These are phyloP conservation scores for Geotrichum restrictum DNA, from an alignment of 1,139 yeast genomes.

Conservation along the genomic window DNA sequence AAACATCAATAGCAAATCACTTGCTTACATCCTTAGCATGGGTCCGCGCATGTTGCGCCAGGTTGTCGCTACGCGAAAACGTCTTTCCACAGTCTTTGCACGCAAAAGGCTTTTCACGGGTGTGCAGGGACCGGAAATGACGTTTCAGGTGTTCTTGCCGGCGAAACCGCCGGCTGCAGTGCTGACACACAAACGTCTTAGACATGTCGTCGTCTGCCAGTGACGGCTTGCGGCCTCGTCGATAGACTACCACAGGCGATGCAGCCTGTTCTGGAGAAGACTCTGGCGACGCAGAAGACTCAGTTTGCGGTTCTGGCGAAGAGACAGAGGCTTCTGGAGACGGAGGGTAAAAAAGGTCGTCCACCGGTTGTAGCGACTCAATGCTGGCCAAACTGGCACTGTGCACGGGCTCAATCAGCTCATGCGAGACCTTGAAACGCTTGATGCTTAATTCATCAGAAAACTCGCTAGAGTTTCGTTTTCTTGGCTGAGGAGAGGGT, in stretches of 20 bases:
- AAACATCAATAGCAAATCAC: not conserved
- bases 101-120: slow-evolving; percentile 69
- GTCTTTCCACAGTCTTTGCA: slow-evolving; percentile 67
- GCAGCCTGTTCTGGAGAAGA: too few species aligned
- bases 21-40: slow-evolving; percentile 37
- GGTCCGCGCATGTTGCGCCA: slow-evolving; percentile 69
- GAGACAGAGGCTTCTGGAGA: slow-evolving; percentile 2
- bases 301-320: too few species aligned
- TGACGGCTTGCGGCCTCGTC: slow-evolving; percentile 37
- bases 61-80: slow-evolving; percentile 71
- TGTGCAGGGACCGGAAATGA: slow-evolving; percentile 66
- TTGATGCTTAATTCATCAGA: not conserved
- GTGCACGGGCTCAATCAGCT: too few species aligned
- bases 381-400: too few species aligned
- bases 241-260: not conserved
- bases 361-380: not conserved
- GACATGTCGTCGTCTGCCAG: slow-evolving; percentile 25
- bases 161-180: slow-evolving; percentile 47
- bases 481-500: slow-evolving; percentile 11
- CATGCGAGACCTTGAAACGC: too few species aligned
- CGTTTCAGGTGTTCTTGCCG: slow-evolving; percentile 78
- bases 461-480: slow-evolving; percentile 6
- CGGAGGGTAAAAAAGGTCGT: not conserved
- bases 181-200: slow-evolving; percentile 36
- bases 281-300: too few species aligned